phyloP scores from a whole-genome alignment of 2,329 filamentous ascomycete genomes.

The Ophiosphaerella korrae region DNA sequence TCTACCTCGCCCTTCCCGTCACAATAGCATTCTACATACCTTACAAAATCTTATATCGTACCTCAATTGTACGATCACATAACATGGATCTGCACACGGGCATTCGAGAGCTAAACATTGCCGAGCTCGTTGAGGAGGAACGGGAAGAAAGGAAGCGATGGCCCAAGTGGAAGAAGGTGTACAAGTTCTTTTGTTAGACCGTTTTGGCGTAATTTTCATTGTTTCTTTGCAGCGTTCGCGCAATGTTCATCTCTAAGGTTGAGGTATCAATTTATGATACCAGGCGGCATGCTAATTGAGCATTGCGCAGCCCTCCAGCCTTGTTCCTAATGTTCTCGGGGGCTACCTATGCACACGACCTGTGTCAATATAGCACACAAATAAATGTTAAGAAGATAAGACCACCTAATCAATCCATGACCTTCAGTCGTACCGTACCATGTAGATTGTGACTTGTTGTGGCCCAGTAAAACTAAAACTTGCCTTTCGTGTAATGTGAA shows the following conservation, averaged over 20 bases:
- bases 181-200: slow-evolving; percentile 55
- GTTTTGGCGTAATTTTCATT: not conserved
- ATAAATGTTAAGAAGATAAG: too few species aligned
- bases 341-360: not conserved
- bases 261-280: slow-evolving; percentile 31
- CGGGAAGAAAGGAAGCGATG: slow-evolving; percentile 67
- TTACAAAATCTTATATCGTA: slow-evolving; percentile 78
- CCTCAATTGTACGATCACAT: slow-evolving; percentile 66
- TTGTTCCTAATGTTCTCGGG: slow-evolving; percentile 7
- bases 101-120: slow-evolving; percentile 81
- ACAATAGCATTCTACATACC: slow-evolving; percentile 69
- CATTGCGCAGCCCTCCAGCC: slow-evolving; percentile 33
- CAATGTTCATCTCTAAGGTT: slow-evolving; percentile 10
- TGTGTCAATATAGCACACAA: too few species aligned
- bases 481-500: too few species aligned
- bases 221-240: slow-evolving; percentile 21
- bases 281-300: slow-evolving; percentile 35
- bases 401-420: too few species aligned
- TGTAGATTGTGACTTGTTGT: not conserved
- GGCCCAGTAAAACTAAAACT: too few species aligned
- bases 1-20: slow-evolving; percentile 73
- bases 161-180: slow-evolving; percentile 56
- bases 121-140: slow-evolving; percentile 79
- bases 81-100: slow-evolving; percentile 91
- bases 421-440: too few species aligned